Base-by-base conservation (phyloP, 2,329 filamentous ascomycete genomes). In the Cladophialophora chaetospira region DNA sequence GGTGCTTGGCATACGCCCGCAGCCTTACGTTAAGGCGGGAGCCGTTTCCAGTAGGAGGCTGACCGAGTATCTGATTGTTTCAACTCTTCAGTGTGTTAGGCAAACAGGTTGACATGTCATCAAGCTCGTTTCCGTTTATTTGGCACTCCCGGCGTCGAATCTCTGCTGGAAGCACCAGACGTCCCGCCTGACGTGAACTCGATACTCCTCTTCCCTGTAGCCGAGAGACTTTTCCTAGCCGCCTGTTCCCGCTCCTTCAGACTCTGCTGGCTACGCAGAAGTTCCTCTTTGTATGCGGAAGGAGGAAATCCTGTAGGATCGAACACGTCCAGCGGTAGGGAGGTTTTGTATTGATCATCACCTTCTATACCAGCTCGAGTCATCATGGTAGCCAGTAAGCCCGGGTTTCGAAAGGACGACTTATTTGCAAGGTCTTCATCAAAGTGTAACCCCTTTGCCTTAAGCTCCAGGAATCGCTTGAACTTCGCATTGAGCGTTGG, bases 381-480 rank as follows among this genome's bases (percentile, higher is more conserved):
- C 77, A 83, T 79, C 68, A 87, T 69, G 60, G 81, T 84, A 11
- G 72, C 72, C 48, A 84, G 69, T 47, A 86, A 72, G 54, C 77
- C 79, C 6, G 84, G 84, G 65, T 87, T 86, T 40, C 79, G 79
- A 25, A 87, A 73, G 1, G 82, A 81, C 2, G 80, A 75, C 3
- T 82, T 84, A 33, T 71, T 73, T 50, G 81, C 78, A 11, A 87
- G 71, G 52, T 84, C 82, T 62, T 82, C 75, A 62, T 87, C 86
- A 73, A 87, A 87, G 68, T 87, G 84, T 19, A 83, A 73, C 2
- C 81, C 82, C 67, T 84, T 79, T 64, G 80, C 80, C 68, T 87
- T 87, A 31, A 87, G 71, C 19, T 79, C 76, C 3, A 87, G 75
- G 59, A 87, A 87, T 62, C 81, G 80, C 45, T 76, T 73, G 65